Evolutionary conservation across 768 basidiomycete genomes (phyloP).

Genomic region (Panaeolus cyanescens): DNA sequence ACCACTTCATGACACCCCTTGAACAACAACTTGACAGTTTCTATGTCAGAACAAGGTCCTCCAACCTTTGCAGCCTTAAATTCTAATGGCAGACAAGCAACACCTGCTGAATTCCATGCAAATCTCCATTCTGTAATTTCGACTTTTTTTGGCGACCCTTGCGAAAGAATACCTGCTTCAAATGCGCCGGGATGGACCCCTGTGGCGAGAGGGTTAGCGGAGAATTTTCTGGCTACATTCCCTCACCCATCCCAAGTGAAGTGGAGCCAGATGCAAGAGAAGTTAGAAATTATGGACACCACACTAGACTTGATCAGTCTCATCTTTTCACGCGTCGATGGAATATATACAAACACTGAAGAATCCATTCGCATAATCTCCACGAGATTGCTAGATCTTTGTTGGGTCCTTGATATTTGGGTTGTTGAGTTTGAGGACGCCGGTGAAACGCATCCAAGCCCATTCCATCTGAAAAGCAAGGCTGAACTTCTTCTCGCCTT

Average conservation of each 20-base stretch:
- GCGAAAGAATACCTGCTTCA: constrained; percentile 28
- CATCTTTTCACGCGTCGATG: constrained; percentile 49
- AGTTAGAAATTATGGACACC: constrained; percentile 52
- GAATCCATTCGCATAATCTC: constrained; percentile 52
- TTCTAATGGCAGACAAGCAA: constrained; percentile 31
- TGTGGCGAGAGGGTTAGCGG: constrained; percentile 52
- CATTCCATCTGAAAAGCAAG: constrained; percentile 49
- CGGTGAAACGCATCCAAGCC: constrained; percentile 43
- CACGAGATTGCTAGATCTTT: constrained; percentile 53
- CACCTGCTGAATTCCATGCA: constrained; percentile 39
- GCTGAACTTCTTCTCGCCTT: constrained; percentile 43
- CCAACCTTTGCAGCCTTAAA: constrained; percentile 31
- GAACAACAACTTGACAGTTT: neutral
- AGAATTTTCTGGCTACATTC: constrained; percentile 54
- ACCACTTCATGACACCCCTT: neutral
- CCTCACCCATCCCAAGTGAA: constrained; percentile 50
- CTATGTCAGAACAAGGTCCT: constrained; percentile 22
- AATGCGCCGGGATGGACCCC: constrained; percentile 49
- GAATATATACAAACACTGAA: constrained; percentile 47
- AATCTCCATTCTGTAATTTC: constrained; percentile 43
- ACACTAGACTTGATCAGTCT: constrained; percentile 57
- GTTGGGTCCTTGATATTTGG: constrained; percentile 61
- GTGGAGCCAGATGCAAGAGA: constrained; percentile 61
- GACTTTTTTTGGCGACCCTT: constrained; percentile 35
- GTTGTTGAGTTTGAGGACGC: constrained; percentile 42